Base-by-base conservation (phyloP, 257 asterid genomes). In the Solanum clarkiae region DNA sequence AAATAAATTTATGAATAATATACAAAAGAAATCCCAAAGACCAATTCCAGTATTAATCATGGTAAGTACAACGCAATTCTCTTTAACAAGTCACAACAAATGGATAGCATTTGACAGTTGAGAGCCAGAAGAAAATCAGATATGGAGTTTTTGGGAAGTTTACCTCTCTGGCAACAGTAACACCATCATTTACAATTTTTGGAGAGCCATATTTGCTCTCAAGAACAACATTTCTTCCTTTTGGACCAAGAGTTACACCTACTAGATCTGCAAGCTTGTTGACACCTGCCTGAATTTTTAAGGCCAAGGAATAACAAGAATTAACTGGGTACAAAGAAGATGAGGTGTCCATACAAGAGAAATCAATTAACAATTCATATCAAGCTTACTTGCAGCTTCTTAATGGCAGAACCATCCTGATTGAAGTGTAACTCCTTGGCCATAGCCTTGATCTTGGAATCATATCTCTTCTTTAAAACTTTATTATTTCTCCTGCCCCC, bases 171-270 rank as follows among this genome's bases (percentile, higher is more conserved):
- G 98, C 98, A 80, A 97, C 99, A 20, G 99, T 97, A 84, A 94
- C 99, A 53, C 99, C 99, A 87, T 97, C 99, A 65, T 97, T 97
- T 20, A 97, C 99, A 79, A 97, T 97, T 88, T 92, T 97, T 0
- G 99, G 99, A 83, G 99, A 92, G 60, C 99, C 98, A 75, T 97
- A 97, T 88, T 95, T 97, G 94, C 98, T 95, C 89, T 97, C 98
- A 56, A 97, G 97, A 56, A 97, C 98, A 15, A 97, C 99, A 89
- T 97, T 97, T 80, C 99, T 92, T 57, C 99, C 99, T 81, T 97
- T 97, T 40, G 99, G 99, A 80, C 99, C 99, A 87, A 95, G 93
- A 68, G 99, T 97, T 53, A 97, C 98, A 81, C 99, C 99, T 66
- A 97, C 98, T 82, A 97, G 88, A 88, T 97, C 98, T 13, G 99